Evolutionary conservation across 768 basidiomycete species (phyloP).

Genomic region (Russula virescens): DNA sequence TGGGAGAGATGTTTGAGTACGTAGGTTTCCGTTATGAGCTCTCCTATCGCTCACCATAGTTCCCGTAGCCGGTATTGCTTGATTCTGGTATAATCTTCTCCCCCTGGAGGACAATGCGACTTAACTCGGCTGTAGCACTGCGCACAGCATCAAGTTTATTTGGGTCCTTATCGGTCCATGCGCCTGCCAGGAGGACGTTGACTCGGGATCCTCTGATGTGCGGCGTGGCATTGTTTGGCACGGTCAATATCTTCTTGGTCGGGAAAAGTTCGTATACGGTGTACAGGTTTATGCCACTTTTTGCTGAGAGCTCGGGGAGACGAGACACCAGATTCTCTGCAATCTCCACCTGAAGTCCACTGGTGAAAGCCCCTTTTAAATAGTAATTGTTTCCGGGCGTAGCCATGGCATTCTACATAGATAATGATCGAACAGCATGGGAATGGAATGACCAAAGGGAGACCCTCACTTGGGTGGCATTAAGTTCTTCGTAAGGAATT

Average conservation of each 20-base stretch:
- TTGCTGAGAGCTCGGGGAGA: not conserved
- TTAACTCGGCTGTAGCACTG: not conserved
- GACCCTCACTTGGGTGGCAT: conserved; percentile 17
- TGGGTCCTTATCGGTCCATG: conserved; percentile 2
- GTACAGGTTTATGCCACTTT: not conserved
- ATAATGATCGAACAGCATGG: not conserved
- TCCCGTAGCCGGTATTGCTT: conserved; percentile 17
- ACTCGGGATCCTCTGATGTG: conserved; percentile 2
- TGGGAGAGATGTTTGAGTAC: not conserved
- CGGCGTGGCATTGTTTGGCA: conserved; percentile 20
- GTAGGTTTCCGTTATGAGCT: not conserved
- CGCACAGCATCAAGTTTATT: conserved; percentile 9
- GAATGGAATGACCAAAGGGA: not conserved
- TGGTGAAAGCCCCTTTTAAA: conserved; percentile 12
- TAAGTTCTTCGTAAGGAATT: conserved; percentile 23
- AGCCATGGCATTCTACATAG: conserved; percentile 16
- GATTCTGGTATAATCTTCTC: conserved; percentile 9
- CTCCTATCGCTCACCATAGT: conserved; percentile 14
- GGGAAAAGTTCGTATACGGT: conserved; percentile 15
- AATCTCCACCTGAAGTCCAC: not conserved
- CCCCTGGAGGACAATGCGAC: not conserved
- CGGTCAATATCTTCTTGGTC: conserved; percentile 13
- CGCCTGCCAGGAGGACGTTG: not conserved
- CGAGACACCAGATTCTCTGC: not conserved
- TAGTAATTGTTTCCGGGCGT: conserved; percentile 17